Percentiles rank a stretch among this genome's conserved stretches.
Evolutionary conservation across 805 yeast genomes (phyloP).

Genomic region (Suhomyces pyralidae): DNA sequence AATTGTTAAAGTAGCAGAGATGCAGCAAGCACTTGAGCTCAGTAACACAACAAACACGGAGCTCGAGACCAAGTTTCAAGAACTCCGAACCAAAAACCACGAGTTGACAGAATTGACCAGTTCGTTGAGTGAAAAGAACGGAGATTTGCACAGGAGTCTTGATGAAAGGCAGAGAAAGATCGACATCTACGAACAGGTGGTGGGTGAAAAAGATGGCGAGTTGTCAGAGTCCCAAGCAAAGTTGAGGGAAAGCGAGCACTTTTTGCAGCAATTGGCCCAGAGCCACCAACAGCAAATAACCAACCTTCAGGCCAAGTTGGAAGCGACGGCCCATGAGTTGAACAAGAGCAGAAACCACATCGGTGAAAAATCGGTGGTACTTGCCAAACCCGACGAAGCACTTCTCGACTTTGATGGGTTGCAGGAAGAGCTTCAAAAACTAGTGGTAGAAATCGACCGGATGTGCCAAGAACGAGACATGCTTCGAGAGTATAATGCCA

Average conservation of each 20-base stretch:
- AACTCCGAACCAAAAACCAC: background rate
- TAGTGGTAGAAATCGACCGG: background rate
- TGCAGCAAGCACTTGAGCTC: background rate
- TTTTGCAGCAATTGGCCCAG: background rate
- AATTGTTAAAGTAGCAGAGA: background rate
- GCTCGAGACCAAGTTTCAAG: background rate
- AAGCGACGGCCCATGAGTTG: background rate
- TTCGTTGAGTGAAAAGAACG: background rate
- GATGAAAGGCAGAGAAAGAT: background rate
- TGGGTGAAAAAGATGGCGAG: background rate
- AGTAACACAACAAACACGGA: background rate
- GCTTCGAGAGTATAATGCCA: conserved; percentile 1
- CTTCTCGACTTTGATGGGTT: background rate
- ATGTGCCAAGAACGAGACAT: background rate
- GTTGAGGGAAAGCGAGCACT: background rate
- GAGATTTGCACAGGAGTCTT: background rate
- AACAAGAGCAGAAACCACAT: background rate
- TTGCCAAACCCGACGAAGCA: background rate
- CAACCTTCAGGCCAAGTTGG: background rate
- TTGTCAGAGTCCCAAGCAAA: background rate
- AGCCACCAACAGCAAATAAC: background rate
- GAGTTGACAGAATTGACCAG: background rate
- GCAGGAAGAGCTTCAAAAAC: background rate
- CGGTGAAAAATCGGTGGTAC: background rate
- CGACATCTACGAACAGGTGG: background rate